A percentile compares a stretch with the other conserved stretches of the same genome.
These are phyloP conservation scores for Euphrasia arctica DNA, from an alignment of 305 asterid species.

Conservation along the genomic window DNA sequence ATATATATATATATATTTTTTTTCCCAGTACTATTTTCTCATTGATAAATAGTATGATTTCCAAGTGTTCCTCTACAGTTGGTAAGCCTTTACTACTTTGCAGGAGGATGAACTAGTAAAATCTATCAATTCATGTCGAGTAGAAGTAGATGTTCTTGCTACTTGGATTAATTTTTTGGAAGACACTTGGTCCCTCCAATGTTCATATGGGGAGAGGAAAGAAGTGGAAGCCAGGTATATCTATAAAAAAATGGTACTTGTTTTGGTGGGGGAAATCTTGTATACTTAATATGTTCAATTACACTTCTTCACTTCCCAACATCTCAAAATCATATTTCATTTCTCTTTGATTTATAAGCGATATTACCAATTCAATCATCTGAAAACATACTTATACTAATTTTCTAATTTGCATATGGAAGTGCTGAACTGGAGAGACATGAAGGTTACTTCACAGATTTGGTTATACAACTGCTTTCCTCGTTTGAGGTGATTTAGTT, in stretches of 20 bases:
- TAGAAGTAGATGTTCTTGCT: constrained; percentile 67
- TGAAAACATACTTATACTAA: constrained; percentile 26
- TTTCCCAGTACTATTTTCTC: neutral
- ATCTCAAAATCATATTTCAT: constrained; percentile 6
- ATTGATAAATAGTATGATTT: constrained; percentile 5
- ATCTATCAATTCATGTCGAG: constrained; percentile 66
- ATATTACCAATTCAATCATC: constrained; percentile 7
- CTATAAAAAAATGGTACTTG: constrained; percentile 21
- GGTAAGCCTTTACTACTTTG: constrained; percentile 25
- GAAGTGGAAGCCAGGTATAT: constrained; percentile 70
- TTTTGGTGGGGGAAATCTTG: constrained; percentile 19
- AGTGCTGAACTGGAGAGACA: constrained; percentile 90
- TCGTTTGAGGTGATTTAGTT: constrained; percentile 69
- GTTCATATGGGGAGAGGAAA: constrained; percentile 61
- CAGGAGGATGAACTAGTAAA: constrained; percentile 85
- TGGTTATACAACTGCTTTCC: constrained; percentile 68
- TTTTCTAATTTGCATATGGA: constrained; percentile 30
- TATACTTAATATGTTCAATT: constrained; percentile 20
- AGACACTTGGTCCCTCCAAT: constrained; percentile 91
- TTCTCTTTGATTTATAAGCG: constrained; percentile 15
- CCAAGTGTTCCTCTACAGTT: constrained; percentile 10
- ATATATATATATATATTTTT: neutral
- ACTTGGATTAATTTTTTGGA: constrained; percentile 93
- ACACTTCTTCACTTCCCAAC: constrained; percentile 13
- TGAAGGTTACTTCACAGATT: constrained; percentile 67